Evolutionary conservation across 2,329 filamentous ascomycete genomes (phyloP).

Genomic region (Cercospora janseana): DNA sequence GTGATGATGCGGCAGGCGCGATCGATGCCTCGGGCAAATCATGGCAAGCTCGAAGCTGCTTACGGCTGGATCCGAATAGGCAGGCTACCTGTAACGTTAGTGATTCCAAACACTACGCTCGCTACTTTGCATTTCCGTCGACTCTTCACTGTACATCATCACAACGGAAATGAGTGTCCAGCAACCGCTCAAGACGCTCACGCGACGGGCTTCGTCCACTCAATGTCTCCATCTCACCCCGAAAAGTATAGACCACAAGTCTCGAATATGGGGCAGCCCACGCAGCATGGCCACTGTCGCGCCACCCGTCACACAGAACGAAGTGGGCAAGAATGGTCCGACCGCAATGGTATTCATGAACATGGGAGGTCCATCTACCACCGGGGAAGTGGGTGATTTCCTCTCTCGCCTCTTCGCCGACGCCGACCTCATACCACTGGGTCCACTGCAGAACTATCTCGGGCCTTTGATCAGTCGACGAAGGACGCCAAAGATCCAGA

Average conservation of each 20-base stretch:
- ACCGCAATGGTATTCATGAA: constrained; percentile 99
- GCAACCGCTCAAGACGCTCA: constrained; percentile 31
- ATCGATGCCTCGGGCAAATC: constrained; percentile 9
- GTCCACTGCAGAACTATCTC: constrained; percentile 83
- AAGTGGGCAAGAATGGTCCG: constrained; percentile 68
- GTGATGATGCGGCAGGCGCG: constrained; percentile 1
- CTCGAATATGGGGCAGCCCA: constrained; percentile 30
- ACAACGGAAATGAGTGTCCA: constrained; percentile 29
- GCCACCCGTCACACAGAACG: constrained; percentile 77
- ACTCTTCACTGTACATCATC: background rate
- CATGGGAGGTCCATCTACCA: constrained; percentile 93
- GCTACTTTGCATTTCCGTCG: constrained; percentile 1
- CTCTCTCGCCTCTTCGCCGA: constrained; percentile 91
- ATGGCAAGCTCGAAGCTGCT: constrained; percentile 2
- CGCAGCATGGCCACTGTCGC: constrained; percentile 57
- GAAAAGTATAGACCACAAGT: constrained; percentile 19
- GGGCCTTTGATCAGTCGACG: constrained; percentile 82
- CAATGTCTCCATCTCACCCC: constrained; percentile 31
- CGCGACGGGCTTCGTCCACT: constrained; percentile 30
- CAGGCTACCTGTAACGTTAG: too few species aligned
- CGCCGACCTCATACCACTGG: constrained; percentile 91
- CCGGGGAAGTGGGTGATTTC: constrained; percentile 84
- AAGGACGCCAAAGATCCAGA: constrained; percentile 91
- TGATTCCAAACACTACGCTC: too few species aligned
- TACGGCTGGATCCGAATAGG: constrained; percentile 1